These are phyloP conservation scores for Dacryopinax primogenitus DNA, from an alignment of 768 basidiomycete genomes.

Conservation along the genomic window DNA sequence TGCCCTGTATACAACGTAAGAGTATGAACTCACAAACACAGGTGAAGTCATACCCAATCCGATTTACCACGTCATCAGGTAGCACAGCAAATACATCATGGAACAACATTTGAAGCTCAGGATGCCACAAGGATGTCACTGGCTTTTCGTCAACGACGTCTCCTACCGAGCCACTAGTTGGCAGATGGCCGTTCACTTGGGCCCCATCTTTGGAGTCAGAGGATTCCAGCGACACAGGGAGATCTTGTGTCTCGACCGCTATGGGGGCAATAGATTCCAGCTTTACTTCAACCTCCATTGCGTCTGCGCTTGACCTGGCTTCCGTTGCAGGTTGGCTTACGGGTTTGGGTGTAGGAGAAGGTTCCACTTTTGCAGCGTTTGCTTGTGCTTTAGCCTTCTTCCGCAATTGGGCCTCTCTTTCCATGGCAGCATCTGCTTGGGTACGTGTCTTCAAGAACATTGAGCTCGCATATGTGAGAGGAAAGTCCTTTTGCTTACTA, in stretches of 20 bases:
- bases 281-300: background rate
- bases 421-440: slow-evolving; percentile 7
- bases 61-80: slow-evolving; percentile 47
- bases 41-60: slow-evolving; percentile 46
- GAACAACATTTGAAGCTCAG: slow-evolving; percentile 58
- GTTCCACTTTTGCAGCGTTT: background rate
- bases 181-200: slow-evolving; percentile 32
- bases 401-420: slow-evolving; percentile 10
- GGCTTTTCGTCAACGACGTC: slow-evolving; percentile 19
- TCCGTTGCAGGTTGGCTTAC: background rate
- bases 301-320: background rate
- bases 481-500: background rate
- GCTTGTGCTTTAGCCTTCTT: slow-evolving; percentile 1
- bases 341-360: background rate
- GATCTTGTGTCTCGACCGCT: background rate
- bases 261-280: background rate
- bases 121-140: slow-evolving; percentile 42
- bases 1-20: slow-evolving; percentile 39
- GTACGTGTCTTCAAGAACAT: background rate
- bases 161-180: background rate
- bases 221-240: background rate
- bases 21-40: background rate
- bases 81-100: slow-evolving; percentile 61
- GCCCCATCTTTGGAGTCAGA: slow-evolving; percentile 7
- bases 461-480: slow-evolving; percentile 5